phyloP scores from a whole-genome alignment of 306 rosid genomes.

The Cyclanthera cordifolia region DNA sequence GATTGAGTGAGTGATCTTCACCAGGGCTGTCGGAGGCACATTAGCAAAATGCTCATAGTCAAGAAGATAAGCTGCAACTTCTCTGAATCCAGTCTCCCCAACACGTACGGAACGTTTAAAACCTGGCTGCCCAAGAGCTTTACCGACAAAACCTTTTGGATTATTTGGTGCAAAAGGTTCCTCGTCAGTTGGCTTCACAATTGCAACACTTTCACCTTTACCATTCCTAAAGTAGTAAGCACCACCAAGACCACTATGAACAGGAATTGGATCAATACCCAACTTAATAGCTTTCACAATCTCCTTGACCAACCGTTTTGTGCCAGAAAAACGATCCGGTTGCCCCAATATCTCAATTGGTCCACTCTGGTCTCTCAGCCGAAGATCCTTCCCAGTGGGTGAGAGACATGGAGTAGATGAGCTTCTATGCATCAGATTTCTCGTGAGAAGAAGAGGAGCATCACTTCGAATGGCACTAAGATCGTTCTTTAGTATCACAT shows the following conservation, averaged over 20 bases:
- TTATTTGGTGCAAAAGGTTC: conserved; percentile 98
- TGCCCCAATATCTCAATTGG: conserved; percentile 82
- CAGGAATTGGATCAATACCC: conserved; percentile 83
- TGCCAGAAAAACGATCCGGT: conserved; percentile 34
- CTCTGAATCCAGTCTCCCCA: conserved; percentile 94
- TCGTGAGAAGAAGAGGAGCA: conserved; percentile 70
- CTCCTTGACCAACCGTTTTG: conserved; percentile 44
- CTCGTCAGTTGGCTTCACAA: conserved; percentile 97
- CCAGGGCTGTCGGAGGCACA: conserved; percentile 90
- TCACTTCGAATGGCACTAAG: conserved; percentile 72
- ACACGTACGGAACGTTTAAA: conserved; percentile 84
- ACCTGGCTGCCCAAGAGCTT: conserved; percentile 93
- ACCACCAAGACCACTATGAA: conserved; percentile 85
- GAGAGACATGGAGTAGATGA: conserved; percentile 97
- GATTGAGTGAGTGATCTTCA: conserved; percentile 91
- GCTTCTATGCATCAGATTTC: conserved; percentile 74
- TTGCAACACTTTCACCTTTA: conserved; percentile 66
- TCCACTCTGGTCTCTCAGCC: conserved; percentile 71
- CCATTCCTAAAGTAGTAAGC: conserved; percentile 77
- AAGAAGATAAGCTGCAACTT: conserved; percentile 88
- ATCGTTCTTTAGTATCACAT: conserved; percentile 68
- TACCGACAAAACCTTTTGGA: conserved; percentile 93
- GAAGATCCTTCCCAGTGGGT: conserved; percentile 75
- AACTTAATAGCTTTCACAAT: conserved; percentile 61
- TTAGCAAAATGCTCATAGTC: conserved; percentile 78